Base-by-base conservation (phyloP, 2,329 filamentous ascomycete species). In the Waltergamsia citrina region DNA sequence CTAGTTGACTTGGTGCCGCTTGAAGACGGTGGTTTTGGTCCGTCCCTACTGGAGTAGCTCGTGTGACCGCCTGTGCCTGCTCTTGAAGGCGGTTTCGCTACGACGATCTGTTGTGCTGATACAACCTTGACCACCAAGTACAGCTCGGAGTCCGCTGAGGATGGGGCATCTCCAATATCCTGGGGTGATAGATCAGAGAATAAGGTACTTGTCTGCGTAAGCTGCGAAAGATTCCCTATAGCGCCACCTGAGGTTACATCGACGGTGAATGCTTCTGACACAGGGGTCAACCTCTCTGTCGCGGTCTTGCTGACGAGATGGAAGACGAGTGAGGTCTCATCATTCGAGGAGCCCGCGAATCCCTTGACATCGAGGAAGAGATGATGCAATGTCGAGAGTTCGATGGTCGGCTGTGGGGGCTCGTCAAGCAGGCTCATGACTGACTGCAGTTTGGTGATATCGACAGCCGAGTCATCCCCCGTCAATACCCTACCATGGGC, bases 401-500 rank as follows among this genome's bases (percentile, higher is more conserved):
- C 87, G 12, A 74, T 59, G 8, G 74, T 64, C 4, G 74, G 67
- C 15, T 74, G 72, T 1, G 87, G 88, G n/a, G 80, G 76, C 45
- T 85, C 81, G 38, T 94, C 81, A 29, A 98, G 67, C 48, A 96
- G 71, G 56, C 87, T 94, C 92, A 98, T 98, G 51, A 88, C 76
- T 5, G 92, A 93, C 62, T 98, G 93, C 37, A 96, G 65, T 52
- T 79, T 86, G 6, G 90, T 90, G 43, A 95, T 75, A 38, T 94
- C 84, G 19, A 96, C 83, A 4, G 92, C 85, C 1, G 88, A 94
- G 57, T 98, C 92, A 34, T 95, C 83, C 10, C 85, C 86, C 0
- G 88, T 95, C 47, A 98, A 60, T 19, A 96, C 78, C 29, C 88
- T 78, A 7, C 92, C 92, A 20, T 82, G 74, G 51, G 88, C 79